Evolutionary conservation across 2,329 filamentous ascomycete genomes (phyloP).

Genomic region (Fusarium vanettenii): DNA sequence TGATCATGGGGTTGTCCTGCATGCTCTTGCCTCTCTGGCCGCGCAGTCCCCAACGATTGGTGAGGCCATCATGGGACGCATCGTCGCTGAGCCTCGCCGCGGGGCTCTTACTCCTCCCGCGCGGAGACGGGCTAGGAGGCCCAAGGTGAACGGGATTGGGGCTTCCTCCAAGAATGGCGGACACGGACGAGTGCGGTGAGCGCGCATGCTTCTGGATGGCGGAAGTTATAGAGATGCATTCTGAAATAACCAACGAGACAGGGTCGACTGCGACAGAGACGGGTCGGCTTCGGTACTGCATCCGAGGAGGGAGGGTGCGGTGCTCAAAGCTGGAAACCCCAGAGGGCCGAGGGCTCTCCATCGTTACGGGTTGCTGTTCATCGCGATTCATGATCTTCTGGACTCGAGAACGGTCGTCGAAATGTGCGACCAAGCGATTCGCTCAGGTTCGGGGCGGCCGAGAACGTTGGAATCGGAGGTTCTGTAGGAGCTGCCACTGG

Average conservation of each 20-base stretch:
- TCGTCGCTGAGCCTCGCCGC: conserved; percentile 52
- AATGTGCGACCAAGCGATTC: conserved; percentile 26
- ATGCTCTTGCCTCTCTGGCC: conserved; percentile 97
- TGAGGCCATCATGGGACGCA: conserved; percentile 67
- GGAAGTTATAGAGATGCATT: conserved; percentile 98
- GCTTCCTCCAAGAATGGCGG: conserved; percentile 88
- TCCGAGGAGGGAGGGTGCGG: conserved; percentile 54
- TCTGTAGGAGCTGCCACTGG: conserved; percentile 6
- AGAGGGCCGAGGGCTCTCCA: conserved; percentile 41
- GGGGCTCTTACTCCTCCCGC: conserved; percentile 56
- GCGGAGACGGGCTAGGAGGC: conserved; percentile 56
- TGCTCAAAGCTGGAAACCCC: conserved; percentile 34
- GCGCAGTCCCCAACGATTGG: conserved; percentile 90
- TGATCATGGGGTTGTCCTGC: conserved; percentile 96
- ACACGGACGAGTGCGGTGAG: conserved; percentile 95
- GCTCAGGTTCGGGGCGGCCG: conserved; percentile 5
- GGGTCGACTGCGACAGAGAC: conserved; percentile 89
- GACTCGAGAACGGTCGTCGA: conserved; percentile 23
- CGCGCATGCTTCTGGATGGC: conserved; percentile 98
- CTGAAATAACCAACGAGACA: conserved; percentile 92
- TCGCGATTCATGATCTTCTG: conserved; percentile 49
- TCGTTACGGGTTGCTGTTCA: conserved; percentile 41
- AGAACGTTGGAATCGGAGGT: conserved; percentile 5
- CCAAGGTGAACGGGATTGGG: conserved; percentile 68
- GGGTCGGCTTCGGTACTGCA: conserved; percentile 70